Conservation (phyloP, 345 rosid species). For the Anacardium occidentale region DNA sequence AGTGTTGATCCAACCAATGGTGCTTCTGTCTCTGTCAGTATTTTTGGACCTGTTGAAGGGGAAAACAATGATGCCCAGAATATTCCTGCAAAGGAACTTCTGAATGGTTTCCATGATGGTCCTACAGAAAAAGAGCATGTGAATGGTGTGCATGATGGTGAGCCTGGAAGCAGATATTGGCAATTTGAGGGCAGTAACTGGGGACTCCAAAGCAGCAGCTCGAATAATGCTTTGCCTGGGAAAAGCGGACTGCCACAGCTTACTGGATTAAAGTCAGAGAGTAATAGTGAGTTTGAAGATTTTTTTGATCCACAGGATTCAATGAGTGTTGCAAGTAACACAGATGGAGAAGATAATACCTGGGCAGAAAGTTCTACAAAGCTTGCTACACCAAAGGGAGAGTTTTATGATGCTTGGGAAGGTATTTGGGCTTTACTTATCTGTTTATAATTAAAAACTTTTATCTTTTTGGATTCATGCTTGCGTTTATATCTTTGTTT, state of each 20-base stretch:
- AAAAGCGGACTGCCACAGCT: constrained; percentile 31
- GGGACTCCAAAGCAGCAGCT: constrained; percentile 27
- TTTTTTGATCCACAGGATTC: constrained; percentile 58
- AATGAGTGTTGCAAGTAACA: constrained; percentile 55
- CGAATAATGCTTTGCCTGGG: constrained; percentile 24
- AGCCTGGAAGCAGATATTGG: constrained; percentile 19
- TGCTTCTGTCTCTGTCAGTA: constrained; percentile 35
- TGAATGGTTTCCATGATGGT: constrained; percentile 29
- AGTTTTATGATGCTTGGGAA: constrained; percentile 83
- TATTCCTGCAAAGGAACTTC: constrained; percentile 18
- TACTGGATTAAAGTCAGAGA: constrained; percentile 28
- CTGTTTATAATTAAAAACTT: neutral
- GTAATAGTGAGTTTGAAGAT: constrained; percentile 47
- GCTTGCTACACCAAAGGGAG: constrained; percentile 42
- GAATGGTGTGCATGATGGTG: constrained; percentile 33
- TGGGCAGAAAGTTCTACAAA: constrained; percentile 41
- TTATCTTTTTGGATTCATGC: neutral
- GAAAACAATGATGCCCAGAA: constrained; percentile 23
- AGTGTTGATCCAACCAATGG: constrained; percentile 25
- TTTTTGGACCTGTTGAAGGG: constrained; percentile 28
- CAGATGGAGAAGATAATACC: constrained; percentile 46
- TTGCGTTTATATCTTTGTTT: neutral
- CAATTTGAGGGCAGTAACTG: constrained; percentile 23
- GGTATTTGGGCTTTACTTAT: constrained; percentile 46
- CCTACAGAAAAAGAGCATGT: constrained; percentile 27